Evolutionary conservation across 176 grass and related monocot genomes (phyloP).

Genomic region (Poa annua): DNA sequence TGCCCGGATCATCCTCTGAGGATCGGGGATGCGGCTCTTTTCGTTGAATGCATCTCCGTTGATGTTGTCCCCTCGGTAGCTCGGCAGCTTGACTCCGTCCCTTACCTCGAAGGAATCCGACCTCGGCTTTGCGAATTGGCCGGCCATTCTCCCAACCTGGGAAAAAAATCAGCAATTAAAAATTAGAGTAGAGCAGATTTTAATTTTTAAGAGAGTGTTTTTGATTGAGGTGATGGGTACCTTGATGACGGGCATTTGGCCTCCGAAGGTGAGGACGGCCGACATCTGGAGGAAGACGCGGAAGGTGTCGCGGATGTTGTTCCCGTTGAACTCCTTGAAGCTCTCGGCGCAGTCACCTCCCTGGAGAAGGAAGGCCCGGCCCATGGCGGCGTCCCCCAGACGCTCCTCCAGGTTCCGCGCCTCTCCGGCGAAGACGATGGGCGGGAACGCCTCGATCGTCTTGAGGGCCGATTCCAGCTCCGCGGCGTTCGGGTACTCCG

Average conservation of each 20-base stretch:
- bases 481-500: constrained; percentile 54
- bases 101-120: constrained; percentile 55
- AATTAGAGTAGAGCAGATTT: no score
- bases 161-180: not conserved
- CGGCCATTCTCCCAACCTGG: constrained; percentile 64
- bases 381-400: constrained; percentile 63
- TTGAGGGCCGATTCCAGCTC: constrained; percentile 58
- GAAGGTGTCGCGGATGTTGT: constrained; percentile 82
- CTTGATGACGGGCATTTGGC: constrained; percentile 75
- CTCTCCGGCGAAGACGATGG: constrained; percentile 74
- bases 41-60: constrained; percentile 71
- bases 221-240: constrained; percentile 1
- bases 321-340: constrained; percentile 76
- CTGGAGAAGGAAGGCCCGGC: constrained; percentile 67
- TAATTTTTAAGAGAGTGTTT: rapidly evolving
- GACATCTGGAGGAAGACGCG: constrained; percentile 74
- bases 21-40: constrained; percentile 69
- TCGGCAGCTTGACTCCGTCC: constrained; percentile 65
- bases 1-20: constrained; percentile 70
- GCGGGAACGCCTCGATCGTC: constrained; percentile 72
- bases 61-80: constrained; percentile 67
- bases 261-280: constrained; percentile 71
- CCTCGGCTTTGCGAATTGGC: constrained; percentile 80
- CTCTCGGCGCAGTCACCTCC: constrained; percentile 82
- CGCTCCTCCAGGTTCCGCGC: constrained; percentile 62